Evolutionary conservation across 2,329 filamentous ascomycete genomes (phyloP), one percentile per base, ranked within the genome.

Genomic region (Penicillium paneum): DNA sequence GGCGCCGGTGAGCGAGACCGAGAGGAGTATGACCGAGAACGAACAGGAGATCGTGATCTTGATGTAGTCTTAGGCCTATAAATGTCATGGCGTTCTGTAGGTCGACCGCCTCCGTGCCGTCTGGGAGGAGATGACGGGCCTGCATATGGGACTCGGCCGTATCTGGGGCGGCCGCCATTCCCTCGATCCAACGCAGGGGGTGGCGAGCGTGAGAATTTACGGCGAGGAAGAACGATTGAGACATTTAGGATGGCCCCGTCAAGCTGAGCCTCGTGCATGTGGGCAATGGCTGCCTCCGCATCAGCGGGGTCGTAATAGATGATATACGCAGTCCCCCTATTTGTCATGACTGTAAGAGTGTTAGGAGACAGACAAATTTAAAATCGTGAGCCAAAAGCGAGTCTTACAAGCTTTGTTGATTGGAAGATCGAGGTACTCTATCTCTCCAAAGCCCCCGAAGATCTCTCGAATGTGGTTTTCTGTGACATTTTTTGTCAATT

Each of bases 261-360:
- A 28, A 96, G 77, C 68, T 96, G 90, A n/a, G 90, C 91, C 76
- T 99, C 94, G 73, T 99, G 94, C 94, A 99, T 97, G 71, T 96
- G 90, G 17, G 92, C 85, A 64, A 97, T 95, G 28, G 94, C 94
- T 13, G 85, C 81, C 74, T 97, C 91, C 24, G 94, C 93, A 60
- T 93, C 88, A 46, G 83, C 79, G 60, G 91, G 84, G 61, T 88
- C 81, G 50, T 85, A 79, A 74, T 88, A 99, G 39, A 96, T 81
- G 59, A 97, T 91, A 72, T 97, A 97, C 31, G 93, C 94, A 28
- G 91, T 96, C 43, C 94, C 93, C 54, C 93, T 87, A 68, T 97
- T 97, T 50, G 86, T 91, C 71, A 89, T 88, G 78, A 89, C 90
- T 94, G 66, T 17, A 50, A 32, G 3, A 48, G n/a, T 36, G 44